These are phyloP conservation scores for Cercospora zeae-maydis DNA, from an alignment of 2,329 filamentous ascomycete genomes.

Conservation along the genomic window DNA sequence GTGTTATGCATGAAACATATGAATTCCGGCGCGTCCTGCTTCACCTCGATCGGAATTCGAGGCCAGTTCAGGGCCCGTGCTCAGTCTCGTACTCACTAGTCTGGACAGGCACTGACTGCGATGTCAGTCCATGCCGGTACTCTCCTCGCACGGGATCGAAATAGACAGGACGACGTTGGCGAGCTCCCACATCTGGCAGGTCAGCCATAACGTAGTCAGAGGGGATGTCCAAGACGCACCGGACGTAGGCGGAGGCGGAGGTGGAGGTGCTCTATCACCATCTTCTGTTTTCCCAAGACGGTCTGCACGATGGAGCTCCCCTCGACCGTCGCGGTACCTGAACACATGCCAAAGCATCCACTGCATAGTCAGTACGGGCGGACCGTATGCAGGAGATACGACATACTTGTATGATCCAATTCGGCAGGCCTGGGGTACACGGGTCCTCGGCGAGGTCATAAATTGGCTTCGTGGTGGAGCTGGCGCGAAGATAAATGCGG, in stretches of 20 bases:
- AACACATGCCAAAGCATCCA: slow-evolving; percentile 51
- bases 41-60: neutral
- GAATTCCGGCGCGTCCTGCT: neutral
- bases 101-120: neutral
- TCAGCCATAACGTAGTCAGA: neutral
- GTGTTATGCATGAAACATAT: neutral
- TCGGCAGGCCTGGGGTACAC: neutral
- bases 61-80: neutral
- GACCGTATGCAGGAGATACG: neutral
- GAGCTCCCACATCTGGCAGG: neutral
- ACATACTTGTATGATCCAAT: neutral
- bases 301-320: neutral
- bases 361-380: neutral
- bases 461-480: neutral
- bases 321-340: slow-evolving; percentile 42
- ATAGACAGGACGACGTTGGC: neutral
- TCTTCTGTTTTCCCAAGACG: neutral
- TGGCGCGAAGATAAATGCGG: neutral
- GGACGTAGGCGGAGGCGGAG: neutral
- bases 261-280: neutral
- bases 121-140: neutral
- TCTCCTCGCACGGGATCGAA: neutral
- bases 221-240: neutral
- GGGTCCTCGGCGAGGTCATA: neutral
- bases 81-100: neutral